Conservation (phyloP, 1,284 basidiomycete species). For the Tylopilus orsonianus region DNA sequence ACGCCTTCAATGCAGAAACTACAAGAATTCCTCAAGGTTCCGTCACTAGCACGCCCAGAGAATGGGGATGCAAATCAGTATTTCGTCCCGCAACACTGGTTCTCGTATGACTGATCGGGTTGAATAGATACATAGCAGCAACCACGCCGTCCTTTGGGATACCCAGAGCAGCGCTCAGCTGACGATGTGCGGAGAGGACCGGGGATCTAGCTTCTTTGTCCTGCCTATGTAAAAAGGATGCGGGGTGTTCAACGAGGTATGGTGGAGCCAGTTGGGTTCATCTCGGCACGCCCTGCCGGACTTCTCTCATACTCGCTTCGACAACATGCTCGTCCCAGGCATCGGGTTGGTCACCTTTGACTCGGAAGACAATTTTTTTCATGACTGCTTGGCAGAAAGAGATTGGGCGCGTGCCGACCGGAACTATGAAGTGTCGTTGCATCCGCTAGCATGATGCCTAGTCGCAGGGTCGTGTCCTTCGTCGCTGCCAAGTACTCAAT, state of each 20-base stretch:
- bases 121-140: conserved; percentile 56
- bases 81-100: conserved; percentile 1
- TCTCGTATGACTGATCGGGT: neutral
- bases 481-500: no score
- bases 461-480: no score
- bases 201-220: conserved; percentile 52
- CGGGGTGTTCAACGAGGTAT: conserved; percentile 33
- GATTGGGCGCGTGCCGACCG: no score
- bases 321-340: conserved; percentile 22
- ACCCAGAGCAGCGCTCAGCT: conserved; percentile 43
- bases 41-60: conserved; percentile 52
- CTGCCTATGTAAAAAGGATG: conserved; percentile 29
- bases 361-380: conserved; percentile 40
- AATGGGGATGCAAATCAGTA: conserved; percentile 56
- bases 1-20: conserved; percentile 58
- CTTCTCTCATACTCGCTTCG: conserved; percentile 26
- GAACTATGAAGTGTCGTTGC: no score
- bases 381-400: conserved; percentile 51
- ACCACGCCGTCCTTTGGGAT: conserved; percentile 52
- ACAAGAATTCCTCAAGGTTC: conserved; percentile 49
- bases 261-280: conserved; percentile 21
- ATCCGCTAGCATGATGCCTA: no score
- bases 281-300: conserved; percentile 24
- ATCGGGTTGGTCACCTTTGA: conserved; percentile 44
- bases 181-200: conserved; percentile 47